Base-by-base conservation (phyloP, 2,329 filamentous ascomycete genomes). In the Paracorniculantispora psalliotae region DNA sequence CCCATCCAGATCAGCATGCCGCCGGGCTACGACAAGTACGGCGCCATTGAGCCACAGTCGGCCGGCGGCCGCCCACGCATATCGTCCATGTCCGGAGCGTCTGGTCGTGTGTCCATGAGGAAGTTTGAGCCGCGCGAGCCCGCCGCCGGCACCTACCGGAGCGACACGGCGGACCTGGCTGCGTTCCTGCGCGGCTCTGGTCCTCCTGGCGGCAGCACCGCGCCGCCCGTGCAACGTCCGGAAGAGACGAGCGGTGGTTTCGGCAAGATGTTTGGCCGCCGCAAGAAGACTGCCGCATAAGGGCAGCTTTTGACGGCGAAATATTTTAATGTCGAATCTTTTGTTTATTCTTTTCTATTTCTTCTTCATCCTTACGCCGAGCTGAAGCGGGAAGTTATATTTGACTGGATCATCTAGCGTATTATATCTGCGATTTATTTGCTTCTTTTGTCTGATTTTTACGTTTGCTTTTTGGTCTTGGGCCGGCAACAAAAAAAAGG, bases 171-270 rank as follows among this genome's bases (percentile, higher is more conserved):
- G 19, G 89, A 91, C 53, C 73, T 93, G 47, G 89, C 90, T 0
- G 84, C 85, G 54, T 93, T 93, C 69, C 74, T 94, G 33, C 83
- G 81, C 56, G 84, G 85, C 66, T 89, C 87, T 15, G 86, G 80
- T 35, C 88, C 89, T 3, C 85, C 87, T 1, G 77, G 79, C 15
- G 66, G 72, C 25, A 63, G 69, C 26, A 60, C 65, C 15, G 62
- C 66, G 2, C 65, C 65, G 8, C 26, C 57, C 19, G 65, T 67
- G 7, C 60, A 67, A n/a, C 54, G 67, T 1, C 69, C 69, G 19
- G 72, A 70, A 30, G 76, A 77, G 51, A 72, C 74, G n/a, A 65
- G 68, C 52, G 74, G 69, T 50, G 72, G 76, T 9, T 70, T 81
- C 26, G 74, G 77, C 25, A 79, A 75, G 57, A 76, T 81, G 68